These are phyloP conservation scores for Didymosphaeria variabile DNA, from an alignment of 2,329 filamentous ascomycete genomes.

Conservation along the genomic window DNA sequence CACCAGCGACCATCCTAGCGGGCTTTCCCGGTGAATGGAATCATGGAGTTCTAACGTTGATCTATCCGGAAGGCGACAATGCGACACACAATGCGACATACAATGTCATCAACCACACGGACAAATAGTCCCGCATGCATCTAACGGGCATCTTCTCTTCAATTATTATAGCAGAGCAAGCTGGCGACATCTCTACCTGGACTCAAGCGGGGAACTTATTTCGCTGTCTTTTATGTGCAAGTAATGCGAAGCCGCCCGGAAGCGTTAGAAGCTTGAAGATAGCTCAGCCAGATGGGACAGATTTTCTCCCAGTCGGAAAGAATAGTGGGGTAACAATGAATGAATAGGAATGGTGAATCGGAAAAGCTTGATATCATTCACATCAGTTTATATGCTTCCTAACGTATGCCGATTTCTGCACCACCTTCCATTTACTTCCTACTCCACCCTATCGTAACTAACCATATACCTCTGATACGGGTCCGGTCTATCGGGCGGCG, in stretches of 20 bases:
- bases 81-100: background rate
- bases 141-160: background rate
- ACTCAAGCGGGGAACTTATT: background rate
- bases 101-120: background rate
- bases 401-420: background rate
- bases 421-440: background rate
- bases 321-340: no score
- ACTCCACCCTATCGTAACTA: background rate
- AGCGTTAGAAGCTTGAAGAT: no score
- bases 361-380: no score
- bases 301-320: no score
- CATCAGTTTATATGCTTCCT: background rate
- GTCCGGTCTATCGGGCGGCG: background rate
- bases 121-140: background rate
- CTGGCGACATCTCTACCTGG: background rate
- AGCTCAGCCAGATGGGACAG: no score
- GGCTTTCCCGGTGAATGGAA: background rate
- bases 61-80: background rate
- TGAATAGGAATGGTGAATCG: no score
- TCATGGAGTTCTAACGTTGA: background rate
- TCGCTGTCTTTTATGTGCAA: no score
- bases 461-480: background rate
- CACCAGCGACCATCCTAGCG: background rate
- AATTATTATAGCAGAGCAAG: background rate
- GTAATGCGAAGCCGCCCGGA: no score